A percentile compares a stretch with the other conserved stretches of the same genome.
phyloP scores from a whole-genome alignment of 108 stramenopile genomes.

The Stephanodiscus minutulus region DNA sequence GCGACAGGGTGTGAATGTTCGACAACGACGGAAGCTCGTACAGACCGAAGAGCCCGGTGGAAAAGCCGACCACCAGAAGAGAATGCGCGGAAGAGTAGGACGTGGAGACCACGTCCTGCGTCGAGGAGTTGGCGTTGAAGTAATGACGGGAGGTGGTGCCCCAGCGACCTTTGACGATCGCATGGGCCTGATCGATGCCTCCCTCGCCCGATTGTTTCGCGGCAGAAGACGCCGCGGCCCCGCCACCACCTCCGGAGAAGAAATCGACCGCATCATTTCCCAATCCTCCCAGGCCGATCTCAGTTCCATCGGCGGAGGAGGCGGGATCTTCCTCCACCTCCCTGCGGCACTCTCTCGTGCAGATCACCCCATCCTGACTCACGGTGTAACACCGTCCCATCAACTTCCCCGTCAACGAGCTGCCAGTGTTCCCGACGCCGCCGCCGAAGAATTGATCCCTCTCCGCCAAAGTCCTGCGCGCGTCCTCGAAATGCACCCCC shows the following conservation, averaged over 20 bases:
- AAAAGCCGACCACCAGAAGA: slow-evolving; percentile 90
- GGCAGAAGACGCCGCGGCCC: slow-evolving; percentile 1
- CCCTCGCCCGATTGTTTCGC: not conserved
- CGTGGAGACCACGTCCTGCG: slow-evolving; percentile 54
- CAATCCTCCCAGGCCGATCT: slow-evolving; percentile 46
- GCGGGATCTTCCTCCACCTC: slow-evolving; percentile 43
- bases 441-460: slow-evolving; percentile 46
- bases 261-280: slow-evolving; percentile 80
- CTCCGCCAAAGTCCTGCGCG: slow-evolving; percentile 39
- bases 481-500: slow-evolving; percentile 70
- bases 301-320: slow-evolving; percentile 40
- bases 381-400: slow-evolving; percentile 79
- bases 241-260: slow-evolving; percentile 61
- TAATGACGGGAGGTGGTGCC: slow-evolving; percentile 73
- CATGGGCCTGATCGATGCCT: slow-evolving; percentile 56
- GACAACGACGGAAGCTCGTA: slow-evolving; percentile 92
- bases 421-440: slow-evolving; percentile 32
- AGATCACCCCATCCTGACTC: slow-evolving; percentile 90
- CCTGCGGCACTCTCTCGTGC: slow-evolving; percentile 80
- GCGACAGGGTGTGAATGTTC: slow-evolving; percentile 90
- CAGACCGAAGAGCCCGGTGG: slow-evolving; percentile 93
- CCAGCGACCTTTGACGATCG: slow-evolving; percentile 69
- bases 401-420: slow-evolving; percentile 30
- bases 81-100: slow-evolving; percentile 60
- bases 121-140: slow-evolving; percentile 76